Evolutionary conservation across 176 grass and related monocot genomes (phyloP), one percentile per base, ranked within the genome.

Genomic region (Oryza glumipatula): DNA sequence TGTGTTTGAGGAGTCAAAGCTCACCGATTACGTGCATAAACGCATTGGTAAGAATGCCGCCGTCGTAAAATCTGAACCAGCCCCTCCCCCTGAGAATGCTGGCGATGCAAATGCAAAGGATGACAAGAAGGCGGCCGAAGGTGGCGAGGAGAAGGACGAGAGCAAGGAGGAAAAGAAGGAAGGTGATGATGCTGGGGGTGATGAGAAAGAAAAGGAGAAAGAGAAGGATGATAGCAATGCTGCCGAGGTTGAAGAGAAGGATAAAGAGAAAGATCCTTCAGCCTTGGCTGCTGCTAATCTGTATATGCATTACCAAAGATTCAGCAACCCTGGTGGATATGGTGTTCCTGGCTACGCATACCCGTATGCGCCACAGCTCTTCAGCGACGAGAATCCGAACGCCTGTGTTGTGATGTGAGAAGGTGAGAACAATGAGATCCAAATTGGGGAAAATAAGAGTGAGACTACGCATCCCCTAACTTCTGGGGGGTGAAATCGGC

Each of bases 351-450:
- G 82, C 8, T 91, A 94, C 10, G 38, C 52, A 24, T 90, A 92
- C 80, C 82, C 80, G 22, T 94, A 94, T 41, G 67, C 92, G 0
- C 92, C 87, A 0, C 85, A 94, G 74, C 78, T 90, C 58, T 94
- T 94, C 41, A 94, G 92, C 2, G 92, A 94, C 3, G 92, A 94
- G 76, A 92, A 94, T 76, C 92, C 92, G 0, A 92, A 94, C 56
- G 92, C 90, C 28, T 94, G 92, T 72, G 58, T 68, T 65, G 74
- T 94, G 69, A 94, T 94, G 92, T 92, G 80, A 94, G 74, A 84
- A 88, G 68, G 33, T 78, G 56, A 80, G 12, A 82, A 35, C 39
- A 28, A 84, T 46, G 74, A 16, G 44, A 32, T 80, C 38, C 68
- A 33, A 67, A 70, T 22, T 33, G 81, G 67, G 10, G 67, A 88